Evolutionary conservation across 768 basidiomycete species (phyloP).

Genomic region (Trichaptum fuscoviolaceum): DNA sequence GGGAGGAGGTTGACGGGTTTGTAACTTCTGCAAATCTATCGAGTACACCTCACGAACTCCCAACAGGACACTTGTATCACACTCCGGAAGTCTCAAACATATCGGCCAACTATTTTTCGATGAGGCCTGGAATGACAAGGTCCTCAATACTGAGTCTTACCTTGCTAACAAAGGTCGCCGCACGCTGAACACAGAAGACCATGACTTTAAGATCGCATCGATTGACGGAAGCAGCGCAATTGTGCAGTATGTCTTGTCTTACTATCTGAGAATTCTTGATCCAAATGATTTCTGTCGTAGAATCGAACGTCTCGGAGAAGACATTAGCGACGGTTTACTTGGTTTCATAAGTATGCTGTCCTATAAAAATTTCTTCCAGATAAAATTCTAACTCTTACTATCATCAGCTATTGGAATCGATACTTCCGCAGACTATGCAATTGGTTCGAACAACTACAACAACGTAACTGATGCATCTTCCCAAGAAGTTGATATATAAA

Average conservation of each 20-base stretch:
- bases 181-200: constrained; percentile 26
- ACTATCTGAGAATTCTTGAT: not conserved
- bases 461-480: not conserved
- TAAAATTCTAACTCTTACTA: not conserved
- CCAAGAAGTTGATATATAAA: not conserved
- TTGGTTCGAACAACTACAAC: not conserved
- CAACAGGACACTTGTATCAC: constrained; percentile 24
- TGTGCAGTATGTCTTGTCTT: constrained; percentile 15
- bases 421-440: not conserved
- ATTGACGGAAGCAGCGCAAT: constrained; percentile 24
- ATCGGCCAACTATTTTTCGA: constrained; percentile 37
- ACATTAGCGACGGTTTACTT: constrained; percentile 26
- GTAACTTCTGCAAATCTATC: not conserved
- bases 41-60: not conserved
- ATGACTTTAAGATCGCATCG: constrained; percentile 20
- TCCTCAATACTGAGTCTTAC: constrained; percentile 24
- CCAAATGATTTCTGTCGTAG: not conserved
- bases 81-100: constrained; percentile 26
- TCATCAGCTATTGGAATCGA: not conserved
- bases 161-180: constrained; percentile 22
- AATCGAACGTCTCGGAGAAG: constrained; percentile 23
- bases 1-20: constrained; percentile 20
- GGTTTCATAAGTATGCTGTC: constrained; percentile 27
- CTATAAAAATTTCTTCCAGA: not conserved
- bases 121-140: constrained; percentile 26